Conservation (phyloP, 2,329 filamentous ascomycete species). For the Aureobasidium leucospermi region DNA sequence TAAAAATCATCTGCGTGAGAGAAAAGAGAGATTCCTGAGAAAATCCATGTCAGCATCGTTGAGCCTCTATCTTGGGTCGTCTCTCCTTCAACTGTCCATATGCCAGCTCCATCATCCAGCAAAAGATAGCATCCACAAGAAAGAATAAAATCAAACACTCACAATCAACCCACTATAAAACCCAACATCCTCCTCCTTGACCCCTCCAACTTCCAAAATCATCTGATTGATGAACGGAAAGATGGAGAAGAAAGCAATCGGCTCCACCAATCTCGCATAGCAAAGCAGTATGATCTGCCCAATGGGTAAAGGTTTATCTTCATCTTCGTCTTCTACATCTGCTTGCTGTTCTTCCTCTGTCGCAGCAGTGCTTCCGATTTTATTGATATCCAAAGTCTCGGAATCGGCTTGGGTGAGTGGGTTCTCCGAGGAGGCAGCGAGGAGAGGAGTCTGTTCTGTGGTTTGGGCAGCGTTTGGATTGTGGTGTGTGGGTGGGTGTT, state of each 20-base stretch:
- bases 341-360: not conserved
- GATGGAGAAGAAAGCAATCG: conserved; percentile 76
- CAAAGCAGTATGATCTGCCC: conserved; percentile 66
- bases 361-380: not conserved
- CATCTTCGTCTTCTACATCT: conserved; percentile 19
- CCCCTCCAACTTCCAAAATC: conserved; percentile 58
- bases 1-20: conserved; percentile 66
- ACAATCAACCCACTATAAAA: conserved; percentile 70
- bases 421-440: conserved; percentile 4
- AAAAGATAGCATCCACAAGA: too few relatives aligned
- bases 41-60: not conserved
- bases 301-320: conserved; percentile 48
- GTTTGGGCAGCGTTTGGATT: not conserved
- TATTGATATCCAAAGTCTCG: conserved; percentile 5
- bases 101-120: too few relatives aligned
- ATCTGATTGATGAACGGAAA: conserved; percentile 76
- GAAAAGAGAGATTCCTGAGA: conserved; percentile 57
- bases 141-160: not conserved
- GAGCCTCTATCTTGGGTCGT: too few relatives aligned
- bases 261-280: conserved; percentile 65
- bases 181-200: conserved; percentile 61
- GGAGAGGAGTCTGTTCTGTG: not conserved
- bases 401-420: conserved; percentile 8
- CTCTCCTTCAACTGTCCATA: too few relatives aligned
- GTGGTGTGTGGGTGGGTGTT: not conserved